Percentiles rank a stretch among this genome's conserved stretches.
phyloP scores from a whole-genome alignment of 1,139 yeast species.

The Pneumocystis oryctolagi region DNA sequence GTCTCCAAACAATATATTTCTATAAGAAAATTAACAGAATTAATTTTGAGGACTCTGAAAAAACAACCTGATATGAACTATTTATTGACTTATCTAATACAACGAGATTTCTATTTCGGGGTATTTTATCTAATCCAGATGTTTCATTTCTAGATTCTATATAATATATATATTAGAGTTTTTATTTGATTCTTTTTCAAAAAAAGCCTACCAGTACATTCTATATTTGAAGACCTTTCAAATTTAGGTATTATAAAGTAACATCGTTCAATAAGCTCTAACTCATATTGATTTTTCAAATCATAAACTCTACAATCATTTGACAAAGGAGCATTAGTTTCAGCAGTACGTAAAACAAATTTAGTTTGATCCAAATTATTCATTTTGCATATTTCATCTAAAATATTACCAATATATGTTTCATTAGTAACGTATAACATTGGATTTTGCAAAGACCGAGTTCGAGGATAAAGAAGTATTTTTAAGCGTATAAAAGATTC shows the following conservation, averaged over 20 bases:
- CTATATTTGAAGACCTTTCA: constrained; percentile 1
- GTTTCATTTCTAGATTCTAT: neutral
- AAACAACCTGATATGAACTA: constrained; percentile 17
- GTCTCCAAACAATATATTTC: constrained; percentile 70
- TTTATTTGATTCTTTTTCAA: neutral
- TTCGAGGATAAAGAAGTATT: constrained; percentile 4
- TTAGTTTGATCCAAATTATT: constrained; percentile 23
- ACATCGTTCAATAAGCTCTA: constrained; percentile 7
- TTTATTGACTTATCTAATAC: neutral
- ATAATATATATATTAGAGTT: neutral
- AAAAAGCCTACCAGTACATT: constrained; percentile 1
- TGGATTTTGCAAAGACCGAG: constrained; percentile 2
- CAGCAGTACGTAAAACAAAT: constrained; percentile 25
- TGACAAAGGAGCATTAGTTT: constrained; percentile 16
- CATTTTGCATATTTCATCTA: constrained; percentile 24
- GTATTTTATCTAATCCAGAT: neutral
- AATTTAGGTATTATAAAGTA: neutral
- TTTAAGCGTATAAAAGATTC: constrained; percentile 11
- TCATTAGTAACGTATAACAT: constrained; percentile 14
- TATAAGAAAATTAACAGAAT: constrained; percentile 16
- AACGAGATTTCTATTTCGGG: neutral
- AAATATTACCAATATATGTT: constrained; percentile 19
- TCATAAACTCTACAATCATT: constrained; percentile 13
- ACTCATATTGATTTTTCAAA: constrained; percentile 12
- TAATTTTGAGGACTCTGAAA: neutral